A percentile compares a stretch with the other conserved stretches of the same genome.
Evolutionary conservation across 169 alveolate species (phyloP).

Genomic region (Plasmodium gaboni): DNA sequence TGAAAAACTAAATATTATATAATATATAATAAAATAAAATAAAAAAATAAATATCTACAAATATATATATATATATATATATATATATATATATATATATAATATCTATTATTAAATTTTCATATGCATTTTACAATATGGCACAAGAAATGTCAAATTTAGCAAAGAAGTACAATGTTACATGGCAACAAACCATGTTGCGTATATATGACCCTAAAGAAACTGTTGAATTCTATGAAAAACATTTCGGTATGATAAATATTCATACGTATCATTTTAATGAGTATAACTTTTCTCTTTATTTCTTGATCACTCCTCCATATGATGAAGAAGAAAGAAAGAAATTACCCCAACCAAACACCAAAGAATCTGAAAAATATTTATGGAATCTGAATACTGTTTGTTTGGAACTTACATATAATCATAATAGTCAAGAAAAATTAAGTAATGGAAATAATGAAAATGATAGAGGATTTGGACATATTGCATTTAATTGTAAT

Average conservation of each 20-base stretch:
- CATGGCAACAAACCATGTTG: conserved; percentile 87
- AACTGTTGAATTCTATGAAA: conserved; percentile 83
- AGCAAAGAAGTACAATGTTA: conserved; percentile 35
- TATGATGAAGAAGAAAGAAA: conserved; percentile 78
- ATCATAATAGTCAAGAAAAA: conserved; percentile 80
- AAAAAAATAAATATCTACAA: neutral
- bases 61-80: neutral
- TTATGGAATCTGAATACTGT: conserved; percentile 82
- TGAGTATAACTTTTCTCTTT: conserved; percentile 81
- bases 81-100: too few species aligned
- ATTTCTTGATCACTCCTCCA: conserved; percentile 83
- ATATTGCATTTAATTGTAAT: conserved; percentile 83
- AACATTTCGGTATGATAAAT: conserved; percentile 84
- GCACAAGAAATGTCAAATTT: conserved; percentile 9
- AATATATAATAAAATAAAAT: neutral
- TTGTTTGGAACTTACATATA: conserved; percentile 84
- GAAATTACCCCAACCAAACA: conserved; percentile 72
- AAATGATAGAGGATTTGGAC: conserved; percentile 87
- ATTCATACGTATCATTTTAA: conserved; percentile 79
- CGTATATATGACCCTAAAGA: conserved; percentile 85
- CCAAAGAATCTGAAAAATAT: conserved; percentile 81
- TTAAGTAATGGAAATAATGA: conserved; percentile 85
- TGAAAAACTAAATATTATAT: too few species aligned
- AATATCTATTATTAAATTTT: too few species aligned
- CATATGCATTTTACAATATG: neutral